Evolutionary conservation across 305 asterid species (phyloP), one percentile per base, ranked within the genome.

Genomic region (Ajuga reptans): DNA sequence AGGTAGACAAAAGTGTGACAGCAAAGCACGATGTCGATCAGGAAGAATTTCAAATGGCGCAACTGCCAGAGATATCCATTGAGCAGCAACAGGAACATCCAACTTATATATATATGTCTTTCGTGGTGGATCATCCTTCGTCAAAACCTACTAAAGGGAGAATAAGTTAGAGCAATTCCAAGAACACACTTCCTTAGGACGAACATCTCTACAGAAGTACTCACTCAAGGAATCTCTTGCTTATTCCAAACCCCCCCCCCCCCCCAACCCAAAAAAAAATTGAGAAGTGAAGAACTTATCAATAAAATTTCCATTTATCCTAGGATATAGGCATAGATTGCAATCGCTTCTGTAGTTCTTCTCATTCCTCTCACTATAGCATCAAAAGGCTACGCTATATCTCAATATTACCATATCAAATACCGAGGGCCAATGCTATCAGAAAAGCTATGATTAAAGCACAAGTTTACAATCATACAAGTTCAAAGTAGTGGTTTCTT

Each of bases 21-120:
- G 80, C 78, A 77, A 71, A 47, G 86, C 85, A 82, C 80, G 82
- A 79, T 85, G 89, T 57, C 75, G 84, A 77, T 94, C 96, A 11
- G 97, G 92, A 78, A 94, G 82, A 79, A 94, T 84, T 80, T 91
- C 95, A 77, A 89, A 87, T 67, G 96, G 93, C 6, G 96, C 98
- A 68, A 94, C 96, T 56, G 85, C 87, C 79, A 94, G 86, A 66
- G 96, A 89, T 78, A 94, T 87, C 89, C 92, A 94, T 61, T 84
- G 89, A 75, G 99, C 92, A 81, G 96, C 84, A 67, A 94, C 98
- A 76, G 99, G 96, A 83, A 88, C 84, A 71, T 85, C 89, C 83
- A 94, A 76, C 81, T 74, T 89, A 79, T 94, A 94, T 56, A 89
- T 89, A 66, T 82, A 94, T 62, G 98, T 94, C 87, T 89, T 94